Percentiles rank a stretch among this genome's conserved stretches.
These are phyloP conservation scores for Kodamaea nitidulidarum DNA, from an alignment of 805 yeast genomes.

Conservation along the genomic window DNA sequence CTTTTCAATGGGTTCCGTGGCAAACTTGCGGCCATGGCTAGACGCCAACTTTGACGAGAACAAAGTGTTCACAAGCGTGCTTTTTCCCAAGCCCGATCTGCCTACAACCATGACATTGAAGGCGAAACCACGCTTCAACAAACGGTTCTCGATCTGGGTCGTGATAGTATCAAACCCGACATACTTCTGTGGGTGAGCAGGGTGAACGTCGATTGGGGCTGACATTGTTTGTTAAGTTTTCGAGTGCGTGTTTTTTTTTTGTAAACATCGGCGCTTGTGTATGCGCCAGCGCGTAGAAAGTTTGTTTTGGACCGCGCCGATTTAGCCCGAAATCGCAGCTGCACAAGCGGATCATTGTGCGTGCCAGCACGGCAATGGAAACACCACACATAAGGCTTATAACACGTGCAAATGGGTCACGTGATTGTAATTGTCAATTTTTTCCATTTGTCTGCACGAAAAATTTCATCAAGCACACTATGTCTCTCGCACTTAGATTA, in stretches of 20 bases:
- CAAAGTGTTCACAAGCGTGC: constrained; percentile 85
- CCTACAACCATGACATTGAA: constrained; percentile 94
- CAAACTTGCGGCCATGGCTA: constrained; percentile 65
- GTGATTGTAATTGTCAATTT: neutral
- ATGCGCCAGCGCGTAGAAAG: too few relatives aligned
- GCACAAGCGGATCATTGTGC: too few relatives aligned
- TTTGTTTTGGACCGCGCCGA: too few relatives aligned
- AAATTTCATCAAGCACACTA: constrained; percentile 2
- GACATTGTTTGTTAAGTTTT: constrained; percentile 4
- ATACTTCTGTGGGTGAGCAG: constrained; percentile 61
- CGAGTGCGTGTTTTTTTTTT: neutral
- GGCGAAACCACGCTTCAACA: constrained; percentile 89
- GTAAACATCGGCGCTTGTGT: constrained; percentile 3
- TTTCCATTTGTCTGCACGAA: neutral
- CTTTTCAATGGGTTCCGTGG: constrained; percentile 71
- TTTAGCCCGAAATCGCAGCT: too few relatives aligned
- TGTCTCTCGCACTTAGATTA: constrained; percentile 9
- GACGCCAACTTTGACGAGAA: constrained; percentile 78
- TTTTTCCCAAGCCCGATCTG: constrained; percentile 85
- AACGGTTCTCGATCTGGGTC: constrained; percentile 86
- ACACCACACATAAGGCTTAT: too few relatives aligned
- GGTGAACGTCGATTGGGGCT: constrained; percentile 12
- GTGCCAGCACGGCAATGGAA: too few relatives aligned
- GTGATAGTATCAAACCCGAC: constrained; percentile 98
- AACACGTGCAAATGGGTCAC: too few relatives aligned